Evolutionary conservation across 169 alveolate genomes (phyloP).

Genomic region (Perkinsus olseni): DNA sequence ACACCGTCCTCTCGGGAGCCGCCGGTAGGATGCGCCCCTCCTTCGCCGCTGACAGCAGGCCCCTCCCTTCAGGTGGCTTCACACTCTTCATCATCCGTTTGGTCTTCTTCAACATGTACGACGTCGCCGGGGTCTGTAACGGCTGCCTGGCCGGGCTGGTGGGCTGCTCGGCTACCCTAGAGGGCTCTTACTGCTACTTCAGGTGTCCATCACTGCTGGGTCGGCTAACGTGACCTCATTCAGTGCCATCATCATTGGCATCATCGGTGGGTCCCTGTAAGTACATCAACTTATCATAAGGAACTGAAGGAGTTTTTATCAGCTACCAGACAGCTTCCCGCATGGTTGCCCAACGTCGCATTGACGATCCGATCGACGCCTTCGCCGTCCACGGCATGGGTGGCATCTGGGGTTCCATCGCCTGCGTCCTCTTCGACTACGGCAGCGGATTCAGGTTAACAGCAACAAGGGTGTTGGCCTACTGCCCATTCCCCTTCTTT

Average conservation of each 20-base stretch:
- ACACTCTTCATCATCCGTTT: background rate
- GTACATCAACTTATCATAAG: background rate
- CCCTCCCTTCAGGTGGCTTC: background rate
- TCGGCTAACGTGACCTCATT: background rate
- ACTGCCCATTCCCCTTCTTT: background rate
- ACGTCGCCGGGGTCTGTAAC: background rate
- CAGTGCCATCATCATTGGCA: background rate
- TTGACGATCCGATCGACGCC: slow-evolving; percentile 8
- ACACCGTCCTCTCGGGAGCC: slow-evolving; percentile 25
- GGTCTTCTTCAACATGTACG: background rate
- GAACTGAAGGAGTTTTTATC: too few relatives aligned
- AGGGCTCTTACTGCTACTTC: too few relatives aligned
- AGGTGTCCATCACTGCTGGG: slow-evolving; percentile 4
- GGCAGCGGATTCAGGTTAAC: background rate
- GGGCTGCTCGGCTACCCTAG: too few relatives aligned
- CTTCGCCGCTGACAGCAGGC: too few relatives aligned
- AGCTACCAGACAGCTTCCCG: background rate
- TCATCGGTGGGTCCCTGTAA: background rate
- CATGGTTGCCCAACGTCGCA: background rate
- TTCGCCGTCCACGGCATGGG: background rate
- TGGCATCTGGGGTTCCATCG: background rate
- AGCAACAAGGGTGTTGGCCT: background rate
- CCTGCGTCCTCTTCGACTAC: background rate
- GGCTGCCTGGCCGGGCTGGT: background rate
- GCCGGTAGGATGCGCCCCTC: background rate